phyloP scores from a whole-genome alignment of 2,329 filamentous ascomycete genomes.

The Exophiala phaeomuriformis region DNA sequence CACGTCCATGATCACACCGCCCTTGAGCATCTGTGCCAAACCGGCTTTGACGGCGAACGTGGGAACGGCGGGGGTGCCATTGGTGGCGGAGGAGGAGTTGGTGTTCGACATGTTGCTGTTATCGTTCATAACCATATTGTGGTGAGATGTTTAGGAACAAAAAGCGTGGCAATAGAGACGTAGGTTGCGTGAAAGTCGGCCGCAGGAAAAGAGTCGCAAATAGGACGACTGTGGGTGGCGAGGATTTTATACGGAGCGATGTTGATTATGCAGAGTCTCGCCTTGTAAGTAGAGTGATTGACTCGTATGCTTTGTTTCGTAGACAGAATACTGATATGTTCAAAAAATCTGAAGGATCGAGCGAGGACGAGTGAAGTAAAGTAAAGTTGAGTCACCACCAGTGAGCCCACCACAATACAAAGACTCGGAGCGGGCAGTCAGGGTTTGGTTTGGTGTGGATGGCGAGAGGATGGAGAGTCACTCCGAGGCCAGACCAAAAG shows the following conservation, averaged over 20 bases:
- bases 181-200: background rate
- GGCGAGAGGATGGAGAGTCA: background rate
- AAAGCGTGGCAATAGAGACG: background rate
- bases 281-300: too few relatives aligned
- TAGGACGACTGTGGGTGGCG: too few relatives aligned
- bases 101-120: conserved; percentile 22
- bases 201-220: too few relatives aligned
- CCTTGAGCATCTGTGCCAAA: conserved; percentile 95
- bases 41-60: conserved; percentile 89
- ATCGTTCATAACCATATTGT: conserved; percentile 25
- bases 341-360: background rate
- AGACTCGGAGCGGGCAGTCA: background rate
- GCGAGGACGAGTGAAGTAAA: background rate
- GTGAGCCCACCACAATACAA: background rate
- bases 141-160: background rate
- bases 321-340: too few relatives aligned
- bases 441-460: too few relatives aligned
- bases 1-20: conserved; percentile 99
- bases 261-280: too few relatives aligned
- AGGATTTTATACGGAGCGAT: too few relatives aligned
- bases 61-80: conserved; percentile 32
- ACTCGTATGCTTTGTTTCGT: too few relatives aligned
- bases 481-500: background rate
- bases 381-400: conserved; percentile 8
- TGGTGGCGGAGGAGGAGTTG: conserved; percentile 9